Evolutionary conservation across 371 early-diverging fungal species (phyloP), one percentile per base, ranked within the genome.

Genomic region (Haplosporangium sp.): DNA sequence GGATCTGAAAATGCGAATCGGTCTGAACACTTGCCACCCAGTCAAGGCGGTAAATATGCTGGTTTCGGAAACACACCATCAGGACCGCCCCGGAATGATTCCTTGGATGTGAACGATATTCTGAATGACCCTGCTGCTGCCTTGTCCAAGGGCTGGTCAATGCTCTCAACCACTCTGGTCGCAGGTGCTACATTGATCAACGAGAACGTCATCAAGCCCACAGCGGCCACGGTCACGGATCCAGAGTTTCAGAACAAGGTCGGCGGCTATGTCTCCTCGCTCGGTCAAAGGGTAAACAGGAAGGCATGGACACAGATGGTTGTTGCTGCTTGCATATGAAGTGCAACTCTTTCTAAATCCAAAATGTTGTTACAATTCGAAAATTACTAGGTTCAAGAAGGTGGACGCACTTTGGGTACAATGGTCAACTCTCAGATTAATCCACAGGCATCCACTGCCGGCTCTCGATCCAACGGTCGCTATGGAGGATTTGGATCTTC

Each of bases 11-110:
- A 93, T 61, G 83, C 86, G 1, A 42, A n/a, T n/a, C 83, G 93
- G n/a, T 83, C 89, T 8, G 92, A 87, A 74, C 63, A 89, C 70
- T 73, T 96, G 55, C 96, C 96, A 37, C 97, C 98, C 8, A 95
- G 87, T 65, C 96, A 96, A 82, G 97, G 98, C 41, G 98, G 98
- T 29, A 92, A 91, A 76, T 98, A 92, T 81, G 89, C 87, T 38
- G 96, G 97, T 1, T 97, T 96, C 73, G 97, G 97, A 56, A 94
- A 89, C 45, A 43, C 71, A 13, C 65, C 76, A 56, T 42, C 65
- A 20, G 65, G 75, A 52, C 81, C 73, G 18, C 69, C 66, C 9
- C 69, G 74, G 54, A 57, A 67, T 11, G 62, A 73, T 51, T 62
- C 68, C 20, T 74, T 85, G 38, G 89, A 87, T 70, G 63, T 90